Evolutionary conservation across 306 rosid genomes (phyloP), one percentile per base, ranked within the genome.

Genomic region (Ziziphus jujuba): DNA sequence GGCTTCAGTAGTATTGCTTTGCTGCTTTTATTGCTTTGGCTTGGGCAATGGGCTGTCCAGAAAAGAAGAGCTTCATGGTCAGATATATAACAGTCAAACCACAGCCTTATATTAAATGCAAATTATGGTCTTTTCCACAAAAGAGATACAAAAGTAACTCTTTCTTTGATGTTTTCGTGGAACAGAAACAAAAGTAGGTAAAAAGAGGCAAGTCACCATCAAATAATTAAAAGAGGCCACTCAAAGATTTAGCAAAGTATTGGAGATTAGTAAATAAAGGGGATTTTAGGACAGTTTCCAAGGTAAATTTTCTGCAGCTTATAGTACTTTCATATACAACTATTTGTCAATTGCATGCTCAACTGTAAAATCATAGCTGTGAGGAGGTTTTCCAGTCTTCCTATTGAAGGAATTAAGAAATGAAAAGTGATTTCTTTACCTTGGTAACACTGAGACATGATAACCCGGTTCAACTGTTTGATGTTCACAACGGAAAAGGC

Each of bases 11-110:
- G 7, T 38, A 9, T 2, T 43, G 49, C 23, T 40, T 9, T 54
- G 50, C 70, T 72, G 48, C 70, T 72, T 4, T 19, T 62, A 19
- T 43, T 72, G 36, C 63, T 62, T 24, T 63, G 9, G 57, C 63
- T 4, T 62, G 70, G 76, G 2, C 15, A 16, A 48, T 53, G 49
- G 36, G 48, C 1, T 61, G 56, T 24, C 53, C 5, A 23, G 64
- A 12, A 13, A 13, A 25, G 31, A 58, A 43, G 63, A 69, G 31
- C 47, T 58, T 13, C 17, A 7, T 23, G 44, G 73, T 69, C 36
- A 58, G 63, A 14, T 25, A 22, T 53, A 54, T 17, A 22, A n/a
- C n/a, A n/a, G n/a, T 12, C 17, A 38, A 24, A 36, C 54, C 13
- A 54, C 16, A 14, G 8, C 12, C 6, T 31, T 15, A 40, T 10